A percentile compares a stretch with the other conserved stretches of the same genome.
phyloP scores from a whole-genome alignment of 441 rosid species.

The Gossypium schwendimanii region DNA sequence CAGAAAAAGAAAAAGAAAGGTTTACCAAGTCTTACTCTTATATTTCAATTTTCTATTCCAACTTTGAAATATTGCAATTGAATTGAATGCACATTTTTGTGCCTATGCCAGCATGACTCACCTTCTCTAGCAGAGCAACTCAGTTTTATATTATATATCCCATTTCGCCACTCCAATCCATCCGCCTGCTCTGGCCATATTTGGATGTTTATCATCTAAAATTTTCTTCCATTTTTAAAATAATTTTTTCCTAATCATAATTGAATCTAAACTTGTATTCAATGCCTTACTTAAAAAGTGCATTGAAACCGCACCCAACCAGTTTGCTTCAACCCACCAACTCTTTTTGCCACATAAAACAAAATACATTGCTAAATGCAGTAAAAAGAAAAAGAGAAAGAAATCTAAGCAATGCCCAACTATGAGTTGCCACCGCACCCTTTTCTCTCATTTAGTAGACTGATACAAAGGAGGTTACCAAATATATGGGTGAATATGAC shows the following conservation, averaged over 20 bases:
- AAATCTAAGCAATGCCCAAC: conserved; percentile 16
- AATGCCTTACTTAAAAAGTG: too few relatives aligned
- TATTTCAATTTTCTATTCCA: neutral
- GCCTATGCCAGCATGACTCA: neutral
- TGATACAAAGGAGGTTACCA: conserved; percentile 12
- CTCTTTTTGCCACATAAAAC: conserved; percentile 7
- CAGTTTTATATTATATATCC: too few relatives aligned
- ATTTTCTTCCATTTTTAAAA: neutral
- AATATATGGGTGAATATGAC: conserved; percentile 14
- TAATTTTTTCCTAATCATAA: too few relatives aligned
- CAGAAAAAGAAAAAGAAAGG: neutral
- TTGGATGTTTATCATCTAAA: conserved; percentile 21
- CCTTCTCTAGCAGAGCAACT: too few relatives aligned
- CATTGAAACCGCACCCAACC: too few relatives aligned
- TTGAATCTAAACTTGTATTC: too few relatives aligned
- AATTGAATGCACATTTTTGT: conserved; percentile 17
- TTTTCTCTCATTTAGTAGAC: conserved; percentile 1
- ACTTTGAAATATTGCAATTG: conserved; percentile 27
- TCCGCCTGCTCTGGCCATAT: conserved; percentile 13
- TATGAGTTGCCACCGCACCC: conserved; percentile 25
- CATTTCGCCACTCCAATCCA: neutral
- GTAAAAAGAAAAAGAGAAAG: neutral
- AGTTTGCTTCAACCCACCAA: conserved; percentile 27
- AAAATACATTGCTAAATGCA: conserved; percentile 22
- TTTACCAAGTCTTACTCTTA: neutral